Conservation (phyloP, 805 yeast genomes). For the Helenozyma rhizophorensis region DNA sequence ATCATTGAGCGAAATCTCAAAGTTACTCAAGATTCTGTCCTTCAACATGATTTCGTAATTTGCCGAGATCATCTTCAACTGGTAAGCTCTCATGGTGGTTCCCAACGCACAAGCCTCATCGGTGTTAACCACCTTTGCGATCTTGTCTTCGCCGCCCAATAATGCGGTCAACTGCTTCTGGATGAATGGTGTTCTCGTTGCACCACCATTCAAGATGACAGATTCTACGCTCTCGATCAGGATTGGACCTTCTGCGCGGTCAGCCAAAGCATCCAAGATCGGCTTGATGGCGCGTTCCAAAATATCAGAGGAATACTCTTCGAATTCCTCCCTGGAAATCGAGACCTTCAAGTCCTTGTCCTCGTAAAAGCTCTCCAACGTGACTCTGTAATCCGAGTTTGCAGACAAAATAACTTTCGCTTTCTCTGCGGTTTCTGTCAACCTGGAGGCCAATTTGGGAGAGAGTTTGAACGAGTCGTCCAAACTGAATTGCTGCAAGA, state of each 20-base stretch:
- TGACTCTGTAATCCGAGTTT: constrained; percentile 70
- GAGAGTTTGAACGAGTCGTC: constrained; percentile 41
- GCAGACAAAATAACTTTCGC: constrained; percentile 86
- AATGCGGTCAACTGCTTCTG: constrained; percentile 55
- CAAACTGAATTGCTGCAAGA: constrained; percentile 41
- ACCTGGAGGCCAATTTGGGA: constrained; percentile 58
- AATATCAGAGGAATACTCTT: constrained; percentile 46
- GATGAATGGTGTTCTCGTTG: constrained; percentile 85
- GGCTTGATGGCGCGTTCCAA: constrained; percentile 50
- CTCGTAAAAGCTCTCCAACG: constrained; percentile 68
- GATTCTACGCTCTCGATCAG: constrained; percentile 44
- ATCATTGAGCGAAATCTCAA: constrained; percentile 32
- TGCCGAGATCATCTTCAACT: constrained; percentile 57
- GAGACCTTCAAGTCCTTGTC: constrained; percentile 69
- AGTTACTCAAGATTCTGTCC: constrained; percentile 53
- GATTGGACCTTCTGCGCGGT: constrained; percentile 22
- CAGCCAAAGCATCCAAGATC: constrained; percentile 45
- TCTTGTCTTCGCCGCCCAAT: constrained; percentile 49
- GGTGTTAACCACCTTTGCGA: constrained; percentile 85
- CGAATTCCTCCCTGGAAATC: constrained; percentile 80
- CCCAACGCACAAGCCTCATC: constrained; percentile 95
- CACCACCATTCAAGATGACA: constrained; percentile 83
- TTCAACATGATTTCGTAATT: constrained; percentile 50
- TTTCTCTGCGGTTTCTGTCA: constrained; percentile 82
- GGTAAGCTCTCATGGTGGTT: constrained; percentile 76